These are phyloP conservation scores for Nitzschia sp. DNA, from an alignment of 108 stramenopile species.

Conservation along the genomic window DNA sequence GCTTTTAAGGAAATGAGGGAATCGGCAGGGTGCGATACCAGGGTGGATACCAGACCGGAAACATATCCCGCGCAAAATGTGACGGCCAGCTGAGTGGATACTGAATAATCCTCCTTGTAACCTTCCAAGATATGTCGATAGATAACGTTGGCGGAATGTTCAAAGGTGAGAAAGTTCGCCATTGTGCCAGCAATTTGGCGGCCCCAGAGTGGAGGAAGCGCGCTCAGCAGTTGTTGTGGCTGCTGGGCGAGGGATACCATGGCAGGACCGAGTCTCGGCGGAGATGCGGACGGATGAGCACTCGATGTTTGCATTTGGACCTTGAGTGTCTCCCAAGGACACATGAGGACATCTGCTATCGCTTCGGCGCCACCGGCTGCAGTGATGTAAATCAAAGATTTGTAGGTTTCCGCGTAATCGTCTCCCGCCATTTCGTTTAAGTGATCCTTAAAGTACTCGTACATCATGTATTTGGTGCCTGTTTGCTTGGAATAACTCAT, in stretches of 20 bases:
- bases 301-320: conserved; percentile 28
- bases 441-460: conserved; percentile 41
- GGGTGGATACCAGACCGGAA: conserved; percentile 21
- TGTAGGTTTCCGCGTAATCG: conserved; percentile 17
- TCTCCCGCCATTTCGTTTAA: not conserved
- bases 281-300: conserved; percentile 2
- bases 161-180: conserved; percentile 35
- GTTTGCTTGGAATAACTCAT: conserved; percentile 25
- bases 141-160: conserved; percentile 18
- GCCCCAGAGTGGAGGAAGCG: conserved; percentile 27
- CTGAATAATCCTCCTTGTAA: conserved; percentile 13
- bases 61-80: conserved; percentile 34
- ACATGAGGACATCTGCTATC: conserved; percentile 37
- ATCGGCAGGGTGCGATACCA: conserved; percentile 39
- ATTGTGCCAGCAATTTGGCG: conserved; percentile 36
- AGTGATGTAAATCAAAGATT: conserved; percentile 21
- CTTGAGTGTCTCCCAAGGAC: conserved; percentile 49
- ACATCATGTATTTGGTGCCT: conserved; percentile 35
- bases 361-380: conserved; percentile 35
- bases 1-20: conserved; percentile 23
- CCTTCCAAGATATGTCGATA: not conserved
- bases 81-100: conserved; percentile 33
- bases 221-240: conserved; percentile 30
- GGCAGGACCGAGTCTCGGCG: conserved; percentile 6
- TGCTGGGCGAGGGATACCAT: conserved; percentile 10